Percentiles rank a stretch among this genome's conserved stretches.
These are phyloP conservation scores for Amanita rubescens DNA, from an alignment of 768 basidiomycete genomes.

Conservation along the genomic window DNA sequence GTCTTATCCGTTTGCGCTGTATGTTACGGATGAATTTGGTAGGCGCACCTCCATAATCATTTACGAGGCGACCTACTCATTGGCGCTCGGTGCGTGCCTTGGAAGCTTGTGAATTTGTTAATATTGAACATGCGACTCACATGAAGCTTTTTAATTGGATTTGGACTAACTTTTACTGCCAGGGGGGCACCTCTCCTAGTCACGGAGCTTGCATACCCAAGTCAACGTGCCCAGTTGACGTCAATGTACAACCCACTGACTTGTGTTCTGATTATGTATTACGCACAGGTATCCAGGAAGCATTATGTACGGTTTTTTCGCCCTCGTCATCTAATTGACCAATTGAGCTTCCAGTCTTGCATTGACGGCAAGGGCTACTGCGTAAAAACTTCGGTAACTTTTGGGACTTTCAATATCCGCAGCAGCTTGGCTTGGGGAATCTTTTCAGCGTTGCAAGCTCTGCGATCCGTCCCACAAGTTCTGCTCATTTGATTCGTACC, in stretches of 20 bases:
- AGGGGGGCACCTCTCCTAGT: slow-evolving; percentile 70
- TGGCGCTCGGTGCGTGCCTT: slow-evolving; percentile 42
- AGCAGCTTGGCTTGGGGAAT: slow-evolving; percentile 67
- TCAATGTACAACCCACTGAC: slow-evolving; percentile 47
- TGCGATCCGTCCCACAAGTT: slow-evolving; percentile 55
- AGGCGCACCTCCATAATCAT: slow-evolving; percentile 55
- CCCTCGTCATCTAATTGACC: not conserved
- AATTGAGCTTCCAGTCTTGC: slow-evolving; percentile 37
- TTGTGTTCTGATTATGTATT: not conserved
- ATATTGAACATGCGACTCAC: not conserved
- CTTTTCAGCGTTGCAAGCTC: slow-evolving; percentile 55
- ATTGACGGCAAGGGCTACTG: slow-evolving; percentile 38
- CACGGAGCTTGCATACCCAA: slow-evolving; percentile 67
- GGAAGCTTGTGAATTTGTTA: not conserved
- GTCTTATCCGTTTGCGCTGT: slow-evolving; percentile 56
- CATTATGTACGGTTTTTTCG: slow-evolving; percentile 43
- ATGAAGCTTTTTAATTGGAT: slow-evolving; percentile 49
- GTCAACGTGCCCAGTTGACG: slow-evolving; percentile 64
- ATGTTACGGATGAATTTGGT: slow-evolving; percentile 55
- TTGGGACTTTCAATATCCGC: slow-evolving; percentile 56
- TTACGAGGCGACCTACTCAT: slow-evolving; percentile 59
- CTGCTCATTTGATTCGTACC: slow-evolving; percentile 54
- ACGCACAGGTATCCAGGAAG: slow-evolving; percentile 45
- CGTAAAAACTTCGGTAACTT: slow-evolving; percentile 33
- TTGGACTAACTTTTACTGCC: slow-evolving; percentile 59